Conservation (phyloP, 805 yeast genomes). For the Ogataea wickerhamii region DNA sequence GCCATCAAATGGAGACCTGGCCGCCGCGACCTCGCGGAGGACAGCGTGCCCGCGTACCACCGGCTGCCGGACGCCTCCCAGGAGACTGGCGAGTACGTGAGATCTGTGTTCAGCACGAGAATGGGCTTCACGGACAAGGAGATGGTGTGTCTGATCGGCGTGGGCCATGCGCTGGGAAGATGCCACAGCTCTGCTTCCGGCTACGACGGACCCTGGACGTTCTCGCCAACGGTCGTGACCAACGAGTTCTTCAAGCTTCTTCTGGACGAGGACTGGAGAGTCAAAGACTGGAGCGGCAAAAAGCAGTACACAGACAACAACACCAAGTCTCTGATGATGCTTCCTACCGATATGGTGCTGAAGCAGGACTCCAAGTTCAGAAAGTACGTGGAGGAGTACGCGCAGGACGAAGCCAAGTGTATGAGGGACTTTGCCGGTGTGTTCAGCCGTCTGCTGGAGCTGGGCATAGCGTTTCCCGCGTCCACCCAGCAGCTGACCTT, state of each 20-base stretch:
- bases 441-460: slow-evolving; percentile 53
- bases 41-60: slow-evolving; percentile 43
- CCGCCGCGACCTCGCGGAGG: slow-evolving; percentile 35
- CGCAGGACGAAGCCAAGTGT: slow-evolving; percentile 46
- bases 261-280: slow-evolving; percentile 54
- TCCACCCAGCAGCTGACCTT: slow-evolving; percentile 44
- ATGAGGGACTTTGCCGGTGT: slow-evolving; percentile 47
- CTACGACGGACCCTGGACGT: slow-evolving; percentile 89
- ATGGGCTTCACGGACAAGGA: slow-evolving; percentile 48
- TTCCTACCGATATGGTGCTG: slow-evolving; percentile 55
- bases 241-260: slow-evolving; percentile 68
- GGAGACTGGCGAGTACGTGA: slow-evolving; percentile 41
- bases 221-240: slow-evolving; percentile 67
- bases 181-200: slow-evolving; percentile 59
- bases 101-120: slow-evolving; percentile 39
- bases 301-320: slow-evolving; percentile 60
- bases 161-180: slow-evolving; percentile 46
- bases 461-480: slow-evolving; percentile 66
- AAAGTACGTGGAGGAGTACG: slow-evolving; percentile 46
- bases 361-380: slow-evolving; percentile 44
- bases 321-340: slow-evolving; percentile 53
- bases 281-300: slow-evolving; percentile 57
- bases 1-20: slow-evolving; percentile 55
- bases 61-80: slow-evolving; percentile 48
- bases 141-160: slow-evolving; percentile 44